A percentile compares a stretch with the other conserved stretches of the same genome.
Conservation (phyloP, 495 filamentous ascomycete genomes). For the Penicillium desertorum region DNA sequence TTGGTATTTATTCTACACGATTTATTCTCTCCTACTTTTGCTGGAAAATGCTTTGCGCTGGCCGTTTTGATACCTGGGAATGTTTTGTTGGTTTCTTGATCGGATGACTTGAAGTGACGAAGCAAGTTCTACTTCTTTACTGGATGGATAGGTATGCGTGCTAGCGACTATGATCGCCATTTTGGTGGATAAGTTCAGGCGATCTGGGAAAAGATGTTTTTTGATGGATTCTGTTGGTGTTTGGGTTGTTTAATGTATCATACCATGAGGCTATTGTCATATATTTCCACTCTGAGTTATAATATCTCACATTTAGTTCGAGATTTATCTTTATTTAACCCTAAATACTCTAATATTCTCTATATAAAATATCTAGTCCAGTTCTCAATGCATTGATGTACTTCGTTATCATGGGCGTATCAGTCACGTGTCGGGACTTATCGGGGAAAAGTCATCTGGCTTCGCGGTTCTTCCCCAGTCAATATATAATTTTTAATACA, state of each 20-base stretch:
- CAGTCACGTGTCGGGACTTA: background rate
- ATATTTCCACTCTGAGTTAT: slow-evolving; percentile 12
- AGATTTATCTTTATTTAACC: background rate
- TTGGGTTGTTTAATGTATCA: background rate
- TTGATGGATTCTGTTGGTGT: slow-evolving; percentile 1
- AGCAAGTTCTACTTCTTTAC: background rate
- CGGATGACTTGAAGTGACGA: background rate
- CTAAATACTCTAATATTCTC: too few relatives aligned
- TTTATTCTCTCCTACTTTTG: background rate
- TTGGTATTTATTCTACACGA: slow-evolving; percentile 2
- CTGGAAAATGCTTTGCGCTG: slow-evolving; percentile 2
- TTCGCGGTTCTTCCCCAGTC: background rate
- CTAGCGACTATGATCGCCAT: background rate
- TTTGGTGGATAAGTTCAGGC: background rate
- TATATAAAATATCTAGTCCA: background rate
- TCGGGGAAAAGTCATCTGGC: background rate
- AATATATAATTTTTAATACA: background rate
- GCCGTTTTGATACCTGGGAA: slow-evolving; percentile 1
- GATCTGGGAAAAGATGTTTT: background rate
- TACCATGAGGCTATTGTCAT: background rate
- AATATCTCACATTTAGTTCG: background rate
- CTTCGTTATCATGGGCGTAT: background rate
- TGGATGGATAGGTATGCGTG: background rate
- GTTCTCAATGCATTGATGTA: background rate
- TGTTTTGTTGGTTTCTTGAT: background rate